Percentiles rank a stretch among this genome's conserved stretches.
These are phyloP conservation scores for Talaromyces stipitatus DNA, from an alignment of 495 filamentous ascomycete genomes.

Conservation along the genomic window DNA sequence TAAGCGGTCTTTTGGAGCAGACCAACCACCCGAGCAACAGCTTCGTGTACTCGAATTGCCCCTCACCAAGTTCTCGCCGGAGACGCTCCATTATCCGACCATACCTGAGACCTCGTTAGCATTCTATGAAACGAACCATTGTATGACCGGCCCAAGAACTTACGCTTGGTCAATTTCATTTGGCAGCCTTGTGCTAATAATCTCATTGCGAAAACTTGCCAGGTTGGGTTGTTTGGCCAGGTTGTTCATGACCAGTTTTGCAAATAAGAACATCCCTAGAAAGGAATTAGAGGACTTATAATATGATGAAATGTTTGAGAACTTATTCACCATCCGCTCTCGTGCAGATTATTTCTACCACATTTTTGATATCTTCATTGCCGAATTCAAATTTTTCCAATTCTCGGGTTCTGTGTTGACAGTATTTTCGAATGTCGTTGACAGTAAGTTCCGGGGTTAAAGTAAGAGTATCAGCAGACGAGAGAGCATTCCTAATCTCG, in stretches of 20 bases:
- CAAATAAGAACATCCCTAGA: conserved; percentile 44
- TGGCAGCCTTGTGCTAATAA: conserved; percentile 24
- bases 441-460: conserved; percentile 16
- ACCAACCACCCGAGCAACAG: conserved; percentile 36
- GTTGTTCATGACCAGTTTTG: conserved; percentile 35
- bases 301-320: conserved; percentile 3
- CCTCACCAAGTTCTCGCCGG: conserved; percentile 6
- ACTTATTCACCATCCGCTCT: conserved; percentile 11
- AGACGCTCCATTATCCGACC: conserved; percentile 28
- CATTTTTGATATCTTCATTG: conserved; percentile 7
- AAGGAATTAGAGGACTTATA: not conserved
- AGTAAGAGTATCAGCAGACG: conserved; percentile 14
- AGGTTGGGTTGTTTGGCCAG: conserved; percentile 22
- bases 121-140: not conserved
- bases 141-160: conserved; percentile 8
- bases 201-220: conserved; percentile 19
- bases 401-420: conserved; percentile 9
- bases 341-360: conserved; percentile 11
- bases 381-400: conserved; percentile 17
- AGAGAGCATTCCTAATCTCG: conserved; percentile 21
- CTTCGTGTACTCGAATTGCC: conserved; percentile 19
- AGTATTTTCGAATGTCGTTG: conserved; percentile 22
- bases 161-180: conserved; percentile 31
- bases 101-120: conserved; percentile 22
- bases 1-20: conserved; percentile 35